Evolutionary conservation across 345 rosid genomes (phyloP).

Genomic region (Excoecaria cochinchinensis): DNA sequence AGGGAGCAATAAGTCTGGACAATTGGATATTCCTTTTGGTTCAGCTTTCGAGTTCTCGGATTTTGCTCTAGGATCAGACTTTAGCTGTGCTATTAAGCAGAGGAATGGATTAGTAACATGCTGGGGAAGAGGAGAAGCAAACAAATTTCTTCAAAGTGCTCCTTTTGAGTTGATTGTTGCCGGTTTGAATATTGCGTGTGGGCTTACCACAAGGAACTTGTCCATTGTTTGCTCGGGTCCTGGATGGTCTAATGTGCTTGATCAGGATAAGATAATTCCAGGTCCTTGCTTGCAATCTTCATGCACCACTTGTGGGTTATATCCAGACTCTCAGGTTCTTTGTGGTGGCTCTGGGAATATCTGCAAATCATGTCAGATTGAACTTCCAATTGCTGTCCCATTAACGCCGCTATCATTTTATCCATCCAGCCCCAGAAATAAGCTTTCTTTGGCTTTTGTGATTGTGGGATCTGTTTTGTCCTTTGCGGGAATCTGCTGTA

Average conservation of each 20-base stretch:
- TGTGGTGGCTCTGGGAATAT: slow-evolving; percentile 54
- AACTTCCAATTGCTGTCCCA: slow-evolving; percentile 48
- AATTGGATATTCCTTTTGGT: slow-evolving; percentile 38
- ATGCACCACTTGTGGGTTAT: slow-evolving; percentile 45
- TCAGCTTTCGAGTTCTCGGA: slow-evolving; percentile 46
- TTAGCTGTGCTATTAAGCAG: slow-evolving; percentile 42
- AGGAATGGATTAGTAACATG: slow-evolving; percentile 46
- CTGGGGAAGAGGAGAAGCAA: slow-evolving; percentile 45
- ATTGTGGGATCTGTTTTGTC: slow-evolving; percentile 51
- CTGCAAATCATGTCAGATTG: slow-evolving; percentile 48
- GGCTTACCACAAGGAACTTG: slow-evolving; percentile 45
- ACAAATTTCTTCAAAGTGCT: slow-evolving; percentile 20
- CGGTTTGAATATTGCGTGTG: slow-evolving; percentile 50
- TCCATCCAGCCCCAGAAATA: slow-evolving; percentile 19
- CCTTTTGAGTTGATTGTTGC: slow-evolving; percentile 50
- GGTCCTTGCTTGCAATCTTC: slow-evolving; percentile 53
- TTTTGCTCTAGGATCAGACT: slow-evolving; percentile 41
- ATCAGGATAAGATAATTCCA: slow-evolving; percentile 33
- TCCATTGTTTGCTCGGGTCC: slow-evolving; percentile 54
- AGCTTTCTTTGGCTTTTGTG: slow-evolving; percentile 34
- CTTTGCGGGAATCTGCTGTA: slow-evolving; percentile 41
- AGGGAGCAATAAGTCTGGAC: slow-evolving; percentile 40
- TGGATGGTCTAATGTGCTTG: slow-evolving; percentile 38
- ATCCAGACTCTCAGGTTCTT: slow-evolving; percentile 42
- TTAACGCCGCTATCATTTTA: slow-evolving; percentile 34